Conservation (phyloP, 768 basidiomycete genomes). For the Hygrophorus russula region DNA sequence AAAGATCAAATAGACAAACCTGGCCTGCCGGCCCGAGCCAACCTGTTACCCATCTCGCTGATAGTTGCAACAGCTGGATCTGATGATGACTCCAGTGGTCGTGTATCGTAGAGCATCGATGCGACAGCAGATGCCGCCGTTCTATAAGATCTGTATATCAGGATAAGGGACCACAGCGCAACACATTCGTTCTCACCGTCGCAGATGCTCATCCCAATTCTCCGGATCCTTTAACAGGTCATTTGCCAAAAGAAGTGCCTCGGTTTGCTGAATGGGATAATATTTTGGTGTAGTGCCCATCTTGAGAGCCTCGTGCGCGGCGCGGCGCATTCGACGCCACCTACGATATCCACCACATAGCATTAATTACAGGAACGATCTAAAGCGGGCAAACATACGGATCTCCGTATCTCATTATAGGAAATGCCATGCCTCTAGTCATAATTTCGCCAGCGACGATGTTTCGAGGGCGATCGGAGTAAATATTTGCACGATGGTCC, state of each 20-base stretch:
- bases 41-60: constrained; percentile 12
- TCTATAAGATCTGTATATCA: constrained; percentile 8
- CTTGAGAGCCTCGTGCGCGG: constrained; percentile 15
- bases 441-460: constrained; percentile 20
- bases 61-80: constrained; percentile 11
- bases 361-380: not conserved
- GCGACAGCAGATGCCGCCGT: too few species aligned
- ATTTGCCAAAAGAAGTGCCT: constrained; percentile 6
- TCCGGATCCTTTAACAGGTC: constrained; percentile 7
- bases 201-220: constrained; percentile 16
- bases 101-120: constrained; percentile 10
- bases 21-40: constrained; percentile 22
- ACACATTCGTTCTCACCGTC: constrained; percentile 1
- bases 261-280: constrained; percentile 6
- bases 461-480: constrained; percentile 15
- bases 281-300: constrained; percentile 6
- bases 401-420: constrained; percentile 10
- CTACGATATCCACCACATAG: constrained; percentile 8
- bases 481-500: constrained; percentile 18
- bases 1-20: constrained; percentile 24
- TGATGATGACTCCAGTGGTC: constrained; percentile 4
- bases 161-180: not conserved
- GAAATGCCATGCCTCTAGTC: constrained; percentile 16
- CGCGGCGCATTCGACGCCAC: constrained; percentile 19
- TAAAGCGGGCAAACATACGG: constrained; percentile 5